Evolutionary conservation across 1,284 basidiomycete species (phyloP).

Genomic region (Porogramme epimiltina): DNA sequence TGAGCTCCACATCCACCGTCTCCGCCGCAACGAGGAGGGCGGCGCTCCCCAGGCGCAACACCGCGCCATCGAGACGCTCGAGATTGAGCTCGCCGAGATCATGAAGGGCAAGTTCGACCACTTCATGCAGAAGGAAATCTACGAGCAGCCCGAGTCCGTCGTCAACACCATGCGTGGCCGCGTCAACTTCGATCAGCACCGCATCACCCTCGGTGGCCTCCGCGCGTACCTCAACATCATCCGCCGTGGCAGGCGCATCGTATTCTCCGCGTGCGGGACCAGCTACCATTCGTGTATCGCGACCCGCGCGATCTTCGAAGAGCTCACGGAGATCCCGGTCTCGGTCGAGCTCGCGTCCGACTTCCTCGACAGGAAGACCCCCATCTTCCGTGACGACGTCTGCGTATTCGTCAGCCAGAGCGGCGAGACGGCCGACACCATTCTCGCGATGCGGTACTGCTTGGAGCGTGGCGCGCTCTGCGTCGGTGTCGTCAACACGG

Average conservation of each 20-base stretch:
- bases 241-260: constrained; percentile 90
- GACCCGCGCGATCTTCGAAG: constrained; percentile 98
- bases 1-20: constrained; percentile 97
- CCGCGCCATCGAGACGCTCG: constrained; percentile 97
- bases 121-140: constrained; percentile 99
- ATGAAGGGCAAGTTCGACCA: constrained; percentile 99
- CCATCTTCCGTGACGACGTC: constrained; percentile 99
- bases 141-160: constrained; percentile 99
- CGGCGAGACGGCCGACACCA: constrained; percentile 98
- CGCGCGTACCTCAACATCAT: constrained; percentile 96
- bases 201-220: constrained; percentile 93
- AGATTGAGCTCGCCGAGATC: constrained; percentile 98
- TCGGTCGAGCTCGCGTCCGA: constrained; percentile 97
- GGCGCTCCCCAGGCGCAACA: constrained; percentile 71
- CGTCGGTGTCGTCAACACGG: constrained; percentile 97
- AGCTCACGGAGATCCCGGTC: constrained; percentile 98
- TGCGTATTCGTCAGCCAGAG: constrained; percentile 98
- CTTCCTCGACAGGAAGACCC: constrained; percentile 98
- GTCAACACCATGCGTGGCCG: constrained; percentile 99
- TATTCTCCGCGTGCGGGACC: constrained; percentile 98
- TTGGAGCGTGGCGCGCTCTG: constrained; percentile 95
- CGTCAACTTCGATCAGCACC: constrained; percentile 96
- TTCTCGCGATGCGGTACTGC: constrained; percentile 96
- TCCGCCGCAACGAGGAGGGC: constrained; percentile 85
- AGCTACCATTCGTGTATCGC: constrained; percentile 98